Conservation (phyloP, 192 early-diverging fungal species). For the Rhizophlyctis rosea region DNA sequence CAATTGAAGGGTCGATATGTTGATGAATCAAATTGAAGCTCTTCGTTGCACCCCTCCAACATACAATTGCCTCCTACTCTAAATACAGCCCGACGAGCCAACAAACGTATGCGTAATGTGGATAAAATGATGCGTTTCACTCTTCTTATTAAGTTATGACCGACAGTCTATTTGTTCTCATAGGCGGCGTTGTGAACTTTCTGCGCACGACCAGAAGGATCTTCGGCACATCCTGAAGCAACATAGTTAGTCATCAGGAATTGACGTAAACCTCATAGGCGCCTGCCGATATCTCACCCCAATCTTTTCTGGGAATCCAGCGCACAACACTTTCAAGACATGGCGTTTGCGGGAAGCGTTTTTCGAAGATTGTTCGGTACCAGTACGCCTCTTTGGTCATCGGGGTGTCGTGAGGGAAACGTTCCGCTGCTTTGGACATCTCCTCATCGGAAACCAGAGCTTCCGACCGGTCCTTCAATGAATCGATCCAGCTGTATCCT, state of each 20-base stretch:
- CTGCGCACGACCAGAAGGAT: conserved; percentile 97
- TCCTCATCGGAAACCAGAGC: conserved; percentile 72
- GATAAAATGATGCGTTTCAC: too few relatives aligned
- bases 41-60: too few relatives aligned
- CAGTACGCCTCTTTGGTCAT: conserved; percentile 95
- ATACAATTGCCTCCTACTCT: too few relatives aligned
- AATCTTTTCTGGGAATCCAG: conserved; percentile 96
- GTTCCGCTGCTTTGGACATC: conserved; percentile 61
- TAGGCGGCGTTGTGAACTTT: conserved; percentile 80
- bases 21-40: too few relatives aligned
- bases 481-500: conserved; percentile 97
- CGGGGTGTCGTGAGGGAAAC: conserved; percentile 88
- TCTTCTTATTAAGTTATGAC: too few relatives aligned
- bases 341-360: conserved; percentile 86
- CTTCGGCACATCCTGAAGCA: conserved; percentile 77
- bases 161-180: conserved; percentile 15
- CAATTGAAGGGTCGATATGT: too few relatives aligned
- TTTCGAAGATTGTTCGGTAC: conserved; percentile 92
- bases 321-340: conserved; percentile 88
- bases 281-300: conserved; percentile 54
- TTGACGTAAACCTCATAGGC: background rate
- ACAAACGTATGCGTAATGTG: too few relatives aligned
- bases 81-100: too few relatives aligned
- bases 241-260: background rate
- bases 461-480: conserved; percentile 75